Evolutionary conservation across 345 rosid species (phyloP), one percentile per base, ranked within the genome.

Genomic region (Eucalyptus polybractea): DNA sequence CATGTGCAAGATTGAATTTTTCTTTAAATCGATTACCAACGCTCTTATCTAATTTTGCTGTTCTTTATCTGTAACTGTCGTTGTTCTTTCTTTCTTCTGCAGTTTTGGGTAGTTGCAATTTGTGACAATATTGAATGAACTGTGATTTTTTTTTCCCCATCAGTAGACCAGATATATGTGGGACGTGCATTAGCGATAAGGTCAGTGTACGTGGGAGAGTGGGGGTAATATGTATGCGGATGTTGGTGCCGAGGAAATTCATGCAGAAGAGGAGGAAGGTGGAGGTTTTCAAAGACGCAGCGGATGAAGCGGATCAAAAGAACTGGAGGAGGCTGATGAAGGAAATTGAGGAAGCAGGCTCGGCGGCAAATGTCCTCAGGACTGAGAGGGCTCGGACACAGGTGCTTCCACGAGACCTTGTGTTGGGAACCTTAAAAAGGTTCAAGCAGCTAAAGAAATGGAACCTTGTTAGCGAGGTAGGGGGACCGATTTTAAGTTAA

Each of bases 361-460:
- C 95, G 76, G 96, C 98, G 0, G 95, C 94, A 50, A 62, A 94
- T 0, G 98, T 96, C 88, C 98, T 98, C 62, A 93, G 94, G 91
- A 91, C 91, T 8, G 91, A 92, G 89, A 92, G 90, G 90, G 90
- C 89, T 60, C 87, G 89, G 72, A 93, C 91, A 67, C 95, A 93
- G 87, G 92, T 91, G 88, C 96, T 97, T 89, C 95, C 98, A 5
- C 93, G 91, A 89, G 96, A 95, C 90, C 90, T 95, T 88, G 94
- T 97, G 93, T 90, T 98, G 91, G 99, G 99, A 86, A 96, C 97
- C 51, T 93, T 97, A 94, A 95, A 95, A 92, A 94, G 99, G 89
- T 96, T 96, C 88, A 97, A 98, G 95, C 99, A 98, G 94, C 94
- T 95, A 8, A 98, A 92, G 93, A 97, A 95, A 89, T 97, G 99